Percentiles rank a stretch among this genome's conserved stretches.
Conservation (phyloP, 768 basidiomycete species). For the Panaeolus papilionaceus region DNA sequence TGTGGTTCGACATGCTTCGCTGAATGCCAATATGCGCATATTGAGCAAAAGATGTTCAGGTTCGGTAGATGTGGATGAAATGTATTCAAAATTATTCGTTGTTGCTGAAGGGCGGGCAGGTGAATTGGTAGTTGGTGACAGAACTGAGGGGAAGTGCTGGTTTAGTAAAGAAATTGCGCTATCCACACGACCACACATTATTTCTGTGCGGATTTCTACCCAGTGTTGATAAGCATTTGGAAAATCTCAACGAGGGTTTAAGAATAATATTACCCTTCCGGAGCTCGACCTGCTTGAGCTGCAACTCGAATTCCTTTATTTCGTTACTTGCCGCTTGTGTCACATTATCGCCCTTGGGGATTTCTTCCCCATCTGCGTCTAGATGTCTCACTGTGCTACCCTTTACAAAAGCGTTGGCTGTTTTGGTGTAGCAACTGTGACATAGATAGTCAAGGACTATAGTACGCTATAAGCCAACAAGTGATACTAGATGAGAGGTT, state of each 20-base stretch:
- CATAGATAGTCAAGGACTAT: conserved; percentile 81
- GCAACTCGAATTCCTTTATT: conserved; percentile 35
- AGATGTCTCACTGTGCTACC: conserved; percentile 68
- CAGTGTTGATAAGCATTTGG: not conserved
- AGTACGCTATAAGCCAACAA: conserved; percentile 50
- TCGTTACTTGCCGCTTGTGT: conserved; percentile 18
- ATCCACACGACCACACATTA: conserved; percentile 79
- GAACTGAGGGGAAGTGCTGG: conserved; percentile 76
- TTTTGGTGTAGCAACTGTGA: conserved; percentile 74
- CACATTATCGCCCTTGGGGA: conserved; percentile 37
- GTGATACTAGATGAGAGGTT: conserved; percentile 4
- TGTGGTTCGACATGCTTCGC: conserved; percentile 80
- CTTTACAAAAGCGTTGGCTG: conserved; percentile 69
- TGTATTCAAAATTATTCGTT: conserved; percentile 49
- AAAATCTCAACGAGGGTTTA: conserved; percentile 9
- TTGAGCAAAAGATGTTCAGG: conserved; percentile 84
- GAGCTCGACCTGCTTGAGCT: conserved; percentile 52
- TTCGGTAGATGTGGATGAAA: conserved; percentile 67
- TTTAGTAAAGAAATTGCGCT: conserved; percentile 73
- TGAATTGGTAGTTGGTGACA: conserved; percentile 35
- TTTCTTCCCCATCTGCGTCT: conserved; percentile 76
- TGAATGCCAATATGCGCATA: conserved; percentile 86
- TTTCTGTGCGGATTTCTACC: conserved; percentile 70
- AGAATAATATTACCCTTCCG: conserved; percentile 53
- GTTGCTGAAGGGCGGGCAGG: conserved; percentile 31